Evolutionary conservation across 2,329 filamentous ascomycete genomes (phyloP), one percentile per base, ranked within the genome.

Genomic region (Tolypocladium pustulatum): DNA sequence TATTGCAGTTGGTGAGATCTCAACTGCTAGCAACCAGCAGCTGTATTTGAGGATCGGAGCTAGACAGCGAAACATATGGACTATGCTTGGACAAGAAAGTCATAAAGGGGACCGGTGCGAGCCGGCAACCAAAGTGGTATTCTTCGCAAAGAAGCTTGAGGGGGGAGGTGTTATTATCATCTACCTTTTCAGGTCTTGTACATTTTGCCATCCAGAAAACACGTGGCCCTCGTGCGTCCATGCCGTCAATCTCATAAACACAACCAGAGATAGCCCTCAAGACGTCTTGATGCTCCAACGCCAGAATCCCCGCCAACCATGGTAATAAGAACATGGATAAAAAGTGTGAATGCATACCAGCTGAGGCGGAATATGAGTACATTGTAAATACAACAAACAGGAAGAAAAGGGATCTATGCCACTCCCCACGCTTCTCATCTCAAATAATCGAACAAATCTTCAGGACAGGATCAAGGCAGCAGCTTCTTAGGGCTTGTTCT

Each of bases 401-500:
- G 66, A 69, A 65, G 68, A 65, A 68, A 61, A 65, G 65, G 64
- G 63, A 63, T 69, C 66, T 71, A 70, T 70, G 67, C 67, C 68
- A 65, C 67, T 67, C 67, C 67, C 68, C 67, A 62, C 65, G 66
- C 62, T 67, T 70, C 67, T 57, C 49, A 52, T 52, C 51, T 68
- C 66, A 63, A 64, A 70, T 69, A 72, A 65, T 68, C 59, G 58
- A 66, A 67, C 67, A 68, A 61, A 56, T 65, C 62, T 62, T 55
- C 34, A 58, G 58, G 38, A 62, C 64, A 62, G 66, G n/a, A 36
- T 8, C 43, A 55, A 59, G 49, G 59, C 56, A 55, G 61, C 57
- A 57, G 59, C 63, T 65, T 63, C 72, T 83, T 82, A 85, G 68
- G 81, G 81, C 82, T 87, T 87, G 78, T 78, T 81, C 76, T 88